Evolutionary conservation across 306 rosid species (phyloP).

Genomic region (Parietaria judaica): DNA sequence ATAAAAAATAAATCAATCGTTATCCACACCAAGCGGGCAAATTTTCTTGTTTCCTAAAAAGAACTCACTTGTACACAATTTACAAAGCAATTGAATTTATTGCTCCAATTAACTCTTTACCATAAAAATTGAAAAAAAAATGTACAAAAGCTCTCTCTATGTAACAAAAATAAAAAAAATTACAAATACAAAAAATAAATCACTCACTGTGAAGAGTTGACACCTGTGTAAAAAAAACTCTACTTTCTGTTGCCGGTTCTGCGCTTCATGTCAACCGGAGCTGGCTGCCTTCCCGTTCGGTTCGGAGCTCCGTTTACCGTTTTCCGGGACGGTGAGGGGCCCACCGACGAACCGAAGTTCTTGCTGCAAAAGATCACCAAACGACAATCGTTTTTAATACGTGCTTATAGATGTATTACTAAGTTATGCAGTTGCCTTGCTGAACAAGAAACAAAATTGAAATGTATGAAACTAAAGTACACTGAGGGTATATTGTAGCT

Average conservation of each 20-base stretch:
- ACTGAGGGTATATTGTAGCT: no score
- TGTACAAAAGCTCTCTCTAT: conserved; percentile 6
- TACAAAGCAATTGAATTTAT: conserved; percentile 71
- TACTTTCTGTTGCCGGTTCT: conserved; percentile 65
- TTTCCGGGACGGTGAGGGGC: conserved; percentile 81
- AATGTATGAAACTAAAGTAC: no score
- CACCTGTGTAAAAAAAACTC: conserved; percentile 10
- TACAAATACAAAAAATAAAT: conserved; percentile 16
- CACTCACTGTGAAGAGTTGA: conserved; percentile 20
- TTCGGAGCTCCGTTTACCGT: conserved; percentile 42
- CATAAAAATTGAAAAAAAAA: conserved; percentile 26
- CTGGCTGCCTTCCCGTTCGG: conserved; percentile 58
- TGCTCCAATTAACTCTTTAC: conserved; percentile 56
- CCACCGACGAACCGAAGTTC: conserved; percentile 43
- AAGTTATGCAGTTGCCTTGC: not conserved
- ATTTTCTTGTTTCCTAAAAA: conserved; percentile 10
- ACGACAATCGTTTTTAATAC: no score
- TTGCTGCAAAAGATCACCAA: conserved; percentile 37
- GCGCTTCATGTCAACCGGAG: conserved; percentile 68
- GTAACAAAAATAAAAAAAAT: conserved; percentile 28
- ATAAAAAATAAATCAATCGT: conserved; percentile 2
- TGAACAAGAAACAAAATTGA: not conserved
- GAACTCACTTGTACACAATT: conserved; percentile 18
- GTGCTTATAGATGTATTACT: no score
- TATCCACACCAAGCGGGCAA: conserved; percentile 26